phyloP scores from a whole-genome alignment of 345 rosid species.

The Bruguiera gymnorhiza region DNA sequence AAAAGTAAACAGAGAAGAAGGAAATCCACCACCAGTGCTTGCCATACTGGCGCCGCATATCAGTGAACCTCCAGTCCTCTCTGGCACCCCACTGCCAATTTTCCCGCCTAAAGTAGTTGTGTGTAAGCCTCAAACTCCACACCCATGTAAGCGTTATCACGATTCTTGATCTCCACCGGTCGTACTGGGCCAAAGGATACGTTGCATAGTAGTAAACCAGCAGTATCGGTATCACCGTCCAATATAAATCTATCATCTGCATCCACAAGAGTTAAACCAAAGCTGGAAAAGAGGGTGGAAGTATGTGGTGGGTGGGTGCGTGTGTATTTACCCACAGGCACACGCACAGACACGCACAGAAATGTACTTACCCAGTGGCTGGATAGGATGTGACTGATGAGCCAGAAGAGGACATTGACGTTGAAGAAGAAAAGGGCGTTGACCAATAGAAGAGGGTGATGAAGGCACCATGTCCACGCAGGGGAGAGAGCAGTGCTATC shows the following conservation, averaged over 20 bases:
- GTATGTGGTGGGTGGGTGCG: background rate
- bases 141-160: conserved; percentile 65
- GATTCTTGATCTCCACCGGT: conserved; percentile 62
- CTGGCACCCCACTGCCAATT: conserved; percentile 96
- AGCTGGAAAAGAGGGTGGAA: background rate
- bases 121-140: conserved; percentile 79
- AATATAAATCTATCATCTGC: conserved; percentile 92
- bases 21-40: conserved; percentile 95
- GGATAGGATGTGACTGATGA: conserved; percentile 59
- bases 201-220: conserved; percentile 69
- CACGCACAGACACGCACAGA: background rate
- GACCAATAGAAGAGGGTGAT: conserved; percentile 73
- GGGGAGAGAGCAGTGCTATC: conserved; percentile 22
- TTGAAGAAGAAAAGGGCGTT: conserved; percentile 85
- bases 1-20: conserved; percentile 72
- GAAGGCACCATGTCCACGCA: conserved; percentile 66
- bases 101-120: conserved; percentile 90
- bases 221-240: conserved; percentile 92
- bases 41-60: conserved; percentile 78
- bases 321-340: no score
- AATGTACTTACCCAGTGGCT: conserved; percentile 75
- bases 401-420: conserved; percentile 90
- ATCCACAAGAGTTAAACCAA: background rate
- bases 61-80: conserved; percentile 95
- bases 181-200: conserved; percentile 60